phyloP scores from a whole-genome alignment of 2,329 filamentous ascomycete genomes.

The Nemania diffusa region DNA sequence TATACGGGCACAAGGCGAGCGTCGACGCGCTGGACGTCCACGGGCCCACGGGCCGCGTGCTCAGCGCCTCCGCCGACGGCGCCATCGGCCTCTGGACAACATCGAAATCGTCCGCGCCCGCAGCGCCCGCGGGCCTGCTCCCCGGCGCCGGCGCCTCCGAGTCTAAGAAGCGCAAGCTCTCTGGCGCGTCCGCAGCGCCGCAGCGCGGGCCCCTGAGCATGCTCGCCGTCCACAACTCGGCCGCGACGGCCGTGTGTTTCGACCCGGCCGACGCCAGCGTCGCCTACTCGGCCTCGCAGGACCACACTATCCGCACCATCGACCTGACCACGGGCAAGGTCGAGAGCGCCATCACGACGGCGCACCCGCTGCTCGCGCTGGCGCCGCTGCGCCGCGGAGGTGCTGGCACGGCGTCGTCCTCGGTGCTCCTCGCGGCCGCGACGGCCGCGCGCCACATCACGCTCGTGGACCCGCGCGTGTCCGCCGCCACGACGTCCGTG shows the following conservation, averaged over 20 bases:
- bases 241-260: constrained; percentile 84
- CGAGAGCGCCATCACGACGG: constrained; percentile 84
- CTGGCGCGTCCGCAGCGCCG: constrained; percentile 65
- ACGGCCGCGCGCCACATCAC: constrained; percentile 89
- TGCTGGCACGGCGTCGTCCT: constrained; percentile 26
- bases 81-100: constrained; percentile 89
- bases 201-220: constrained; percentile 84
- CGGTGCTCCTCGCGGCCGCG: constrained; percentile 72
- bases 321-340: constrained; percentile 84
- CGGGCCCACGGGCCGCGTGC: constrained; percentile 76
- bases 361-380: constrained; percentile 84
- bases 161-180: constrained; percentile 80
- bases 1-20: constrained; percentile 82
- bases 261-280: constrained; percentile 86
- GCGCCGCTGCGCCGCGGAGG: constrained; percentile 73
- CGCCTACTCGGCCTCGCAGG: constrained; percentile 89
- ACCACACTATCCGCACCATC: constrained; percentile 90
- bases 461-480: constrained; percentile 88
- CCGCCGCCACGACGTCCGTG: constrained; percentile 78
- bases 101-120: constrained; percentile 78
- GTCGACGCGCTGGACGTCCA: constrained; percentile 82
- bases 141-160: constrained; percentile 70
- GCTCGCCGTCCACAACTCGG: constrained; percentile 75
- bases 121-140: constrained; percentile 75
- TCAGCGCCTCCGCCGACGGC: constrained; percentile 87